Evolutionary conservation across 768 basidiomycete species (phyloP).

Genomic region (Phlebiopsis gigantea): DNA sequence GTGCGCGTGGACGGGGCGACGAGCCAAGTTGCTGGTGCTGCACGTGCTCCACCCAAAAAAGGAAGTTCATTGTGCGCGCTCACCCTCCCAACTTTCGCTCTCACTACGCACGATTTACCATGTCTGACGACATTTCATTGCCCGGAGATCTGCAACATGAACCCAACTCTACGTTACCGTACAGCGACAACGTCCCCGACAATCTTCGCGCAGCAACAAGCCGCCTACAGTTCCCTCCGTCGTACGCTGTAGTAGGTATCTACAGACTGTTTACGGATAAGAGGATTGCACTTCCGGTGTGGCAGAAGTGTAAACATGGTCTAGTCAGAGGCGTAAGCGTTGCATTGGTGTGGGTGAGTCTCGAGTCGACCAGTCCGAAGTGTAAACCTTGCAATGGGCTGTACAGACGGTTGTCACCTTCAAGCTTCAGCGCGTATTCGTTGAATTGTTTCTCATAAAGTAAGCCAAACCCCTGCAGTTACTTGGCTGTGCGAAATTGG

Average conservation of each 20-base stretch:
- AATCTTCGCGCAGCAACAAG: constrained; percentile 47
- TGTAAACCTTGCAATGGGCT: neutral
- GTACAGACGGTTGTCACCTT: constrained; percentile 62
- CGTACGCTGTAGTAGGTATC: constrained; percentile 79
- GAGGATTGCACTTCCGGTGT: constrained; percentile 63
- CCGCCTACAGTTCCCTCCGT: constrained; percentile 72
- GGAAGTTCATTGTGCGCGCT: too few species aligned
- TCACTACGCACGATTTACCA: neutral
- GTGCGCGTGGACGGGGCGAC: too few species aligned
- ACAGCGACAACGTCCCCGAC: constrained; percentile 34
- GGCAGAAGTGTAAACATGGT: constrained; percentile 84
- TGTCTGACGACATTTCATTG: neutral
- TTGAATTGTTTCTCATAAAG: constrained; percentile 61
- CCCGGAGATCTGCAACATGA: neutral
- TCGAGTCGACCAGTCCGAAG: too few species aligned
- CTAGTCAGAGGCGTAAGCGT: constrained; percentile 62
- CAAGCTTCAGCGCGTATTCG: constrained; percentile 62
- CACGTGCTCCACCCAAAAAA: too few species aligned
- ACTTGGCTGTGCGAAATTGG: too few species aligned
- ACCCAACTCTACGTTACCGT: neutral
- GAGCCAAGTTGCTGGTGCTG: too few species aligned
- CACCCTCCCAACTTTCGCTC: neutral
- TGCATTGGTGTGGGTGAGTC: constrained; percentile 63
- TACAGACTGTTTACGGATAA: constrained; percentile 79
- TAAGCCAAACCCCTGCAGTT: too few species aligned